Evolutionary conservation across 768 basidiomycete species (phyloP), one percentile per base, ranked within the genome.

Genomic region (Leucocoprinus birnbaumii): DNA sequence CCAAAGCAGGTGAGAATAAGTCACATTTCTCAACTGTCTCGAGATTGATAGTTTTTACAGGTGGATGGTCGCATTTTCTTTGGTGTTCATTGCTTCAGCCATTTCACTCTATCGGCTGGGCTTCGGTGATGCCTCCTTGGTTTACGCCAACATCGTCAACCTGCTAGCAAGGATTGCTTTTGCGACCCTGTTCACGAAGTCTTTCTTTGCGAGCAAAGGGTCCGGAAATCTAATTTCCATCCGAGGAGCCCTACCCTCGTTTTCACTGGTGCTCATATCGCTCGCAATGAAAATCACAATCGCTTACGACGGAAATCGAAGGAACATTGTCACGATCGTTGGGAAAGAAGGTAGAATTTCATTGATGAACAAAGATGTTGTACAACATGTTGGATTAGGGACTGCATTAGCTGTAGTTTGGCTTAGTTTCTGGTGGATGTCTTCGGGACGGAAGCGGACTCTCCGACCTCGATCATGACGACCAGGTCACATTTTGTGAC

Each of bases 11-110:
- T 80, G 52, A 53, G 77, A 64, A 22, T 2, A 27, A 19, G 0
- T 41, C 25, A 22, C 58, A 35, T 18, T 2, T 18, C 14, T 44
- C 31, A 31, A 21, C n/a, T 5, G 31, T 31, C 5, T 31, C 35
- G n/a, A 21, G 13, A 5, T 13, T 48, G 31, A 27, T 48, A 21
- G 19, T 16, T 41, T 16, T 44, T 40, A 60, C 41, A 82, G 80
- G 42, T 91, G 86, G 84, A 90, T 98, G 86, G 75, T 86, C n/a
- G 72, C 66, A 0, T 93, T 89, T 66, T 92, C 92, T 0, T 65
- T 73, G 1, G 69, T 80, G 1, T 96, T 94, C 65, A 81, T 90
- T 40, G 61, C 67, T 21, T 73, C 80, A 37, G 73, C 86, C 53
- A 64, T 82, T 21, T 58, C 62, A 27, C 59, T 84, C 59, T 78